Conservation (phyloP, 306 rosid species). For the Urtica urens region DNA sequence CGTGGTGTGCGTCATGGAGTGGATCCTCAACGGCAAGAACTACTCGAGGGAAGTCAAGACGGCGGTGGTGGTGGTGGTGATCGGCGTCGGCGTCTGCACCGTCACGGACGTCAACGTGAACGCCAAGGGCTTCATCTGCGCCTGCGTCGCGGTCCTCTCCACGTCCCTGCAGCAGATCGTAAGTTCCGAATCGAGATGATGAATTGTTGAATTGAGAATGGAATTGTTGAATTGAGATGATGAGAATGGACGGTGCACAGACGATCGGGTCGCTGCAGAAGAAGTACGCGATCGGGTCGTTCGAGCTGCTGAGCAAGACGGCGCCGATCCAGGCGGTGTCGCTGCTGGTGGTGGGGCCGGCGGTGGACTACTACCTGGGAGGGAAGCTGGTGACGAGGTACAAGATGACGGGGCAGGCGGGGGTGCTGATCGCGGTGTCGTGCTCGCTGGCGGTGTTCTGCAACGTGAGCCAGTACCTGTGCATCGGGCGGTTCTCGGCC, state of each 20-base stretch:
- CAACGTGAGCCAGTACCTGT: constrained; percentile 85
- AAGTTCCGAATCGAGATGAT: constrained; percentile 20
- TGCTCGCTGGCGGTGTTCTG: constrained; percentile 76
- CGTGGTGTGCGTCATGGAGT: constrained; percentile 90
- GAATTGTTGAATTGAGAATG: not conserved
- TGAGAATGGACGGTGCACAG: constrained; percentile 25
- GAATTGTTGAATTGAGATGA: constrained; percentile 2
- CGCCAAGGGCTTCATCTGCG: constrained; percentile 68
- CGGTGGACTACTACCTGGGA: constrained; percentile 61
- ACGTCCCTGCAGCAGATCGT: constrained; percentile 96
- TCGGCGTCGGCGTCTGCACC: constrained; percentile 90
- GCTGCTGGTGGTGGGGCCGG: constrained; percentile 74
- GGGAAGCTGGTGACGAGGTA: constrained; percentile 58
- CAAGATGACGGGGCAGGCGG: constrained; percentile 33
- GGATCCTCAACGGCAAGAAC: constrained; percentile 73
- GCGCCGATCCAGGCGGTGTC: constrained; percentile 88
- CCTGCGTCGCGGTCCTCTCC: constrained; percentile 57
- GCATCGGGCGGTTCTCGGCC: constrained; percentile 91
- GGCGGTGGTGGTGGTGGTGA: constrained; percentile 66
- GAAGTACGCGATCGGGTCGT: constrained; percentile 92
- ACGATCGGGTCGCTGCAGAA: constrained; percentile 86
- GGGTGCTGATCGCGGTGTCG: constrained; percentile 46
- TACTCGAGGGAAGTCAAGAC: constrained; percentile 72
- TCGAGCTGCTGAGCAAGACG: constrained; percentile 90
- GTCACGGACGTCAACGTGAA: constrained; percentile 89